Evolutionary conservation across 129 eudicot species (phyloP), one percentile per base, ranked within the genome.

Genomic region (Arctium lappa): DNA sequence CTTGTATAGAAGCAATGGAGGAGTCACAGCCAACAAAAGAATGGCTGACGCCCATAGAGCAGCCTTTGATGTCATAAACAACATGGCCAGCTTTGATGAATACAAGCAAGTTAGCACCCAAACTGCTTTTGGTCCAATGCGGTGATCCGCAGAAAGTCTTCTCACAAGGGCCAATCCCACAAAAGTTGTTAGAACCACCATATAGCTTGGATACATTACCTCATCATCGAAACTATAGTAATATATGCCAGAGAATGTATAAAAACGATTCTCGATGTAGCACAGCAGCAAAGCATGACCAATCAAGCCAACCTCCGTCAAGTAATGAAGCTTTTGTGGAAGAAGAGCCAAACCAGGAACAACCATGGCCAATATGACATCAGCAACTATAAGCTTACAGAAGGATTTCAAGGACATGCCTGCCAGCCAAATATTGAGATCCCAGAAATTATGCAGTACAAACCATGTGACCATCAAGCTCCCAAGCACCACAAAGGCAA

Each of bases 171-270:
- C 97, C 83, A 95, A 77, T 40, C 99, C 99, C 81, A 89, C 70
- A 68, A 90, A 89, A 68, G 97, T 95, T 69, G 99, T 93, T 90
- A 91, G 31, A 77, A 91, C 87, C 66, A 95, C 92, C 97, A 93
- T 95, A 82, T 95, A 95, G 78, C 98, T 95, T 0, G 99, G 99
- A 75, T 95, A 95, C 97, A 95, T 95, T 72, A 93, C 99, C 75
- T 95, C 98, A 76, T 95, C 99, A 80, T 95, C 99, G 80, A 93
- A 87, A 46, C 98, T 95, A 77, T 95, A 93, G 85, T 93, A 95
- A 88, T 93, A 95, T 66, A 90, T 87, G 82, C 90, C 93, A 27
- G 98, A 91, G 69, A 86, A 95, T 85, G 90, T 95, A 39, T 90
- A 95, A 75, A 95, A 93, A 7, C 92, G 91, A 80, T 93, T 93